Evolutionary conservation across 2,329 filamentous ascomycete species (phyloP).

Genomic region (Aspergillus viridinutans): DNA sequence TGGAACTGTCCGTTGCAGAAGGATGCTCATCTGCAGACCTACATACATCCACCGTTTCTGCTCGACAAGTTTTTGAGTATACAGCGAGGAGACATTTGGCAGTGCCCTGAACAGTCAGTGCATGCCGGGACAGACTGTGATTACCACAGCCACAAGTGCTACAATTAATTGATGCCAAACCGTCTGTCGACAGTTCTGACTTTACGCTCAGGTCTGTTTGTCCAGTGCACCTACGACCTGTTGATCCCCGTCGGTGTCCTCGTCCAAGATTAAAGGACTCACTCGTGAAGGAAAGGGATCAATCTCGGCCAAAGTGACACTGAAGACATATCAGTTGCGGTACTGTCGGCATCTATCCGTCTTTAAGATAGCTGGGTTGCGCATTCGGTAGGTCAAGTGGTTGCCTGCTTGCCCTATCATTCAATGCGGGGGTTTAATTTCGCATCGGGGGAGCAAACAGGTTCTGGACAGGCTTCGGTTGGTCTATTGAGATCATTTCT

Average conservation of each 20-base stretch:
- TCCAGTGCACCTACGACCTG: neutral
- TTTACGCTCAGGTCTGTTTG: neutral
- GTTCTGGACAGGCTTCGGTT: neutral
- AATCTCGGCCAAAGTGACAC: neutral
- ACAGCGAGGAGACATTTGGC: neutral
- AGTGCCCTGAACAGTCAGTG: neutral
- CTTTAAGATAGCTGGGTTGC: neutral
- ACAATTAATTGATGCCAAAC: neutral
- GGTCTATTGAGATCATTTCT: neutral
- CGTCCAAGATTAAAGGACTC: neutral
- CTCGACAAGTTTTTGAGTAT: no score
- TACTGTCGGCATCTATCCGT: neutral
- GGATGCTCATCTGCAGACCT: no score
- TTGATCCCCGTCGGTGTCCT: neutral
- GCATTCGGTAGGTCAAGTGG: no score
- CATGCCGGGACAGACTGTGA: neutral
- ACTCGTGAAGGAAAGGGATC: no score
- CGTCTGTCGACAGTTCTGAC: neutral
- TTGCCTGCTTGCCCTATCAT: neutral
- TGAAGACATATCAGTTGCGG: neutral
- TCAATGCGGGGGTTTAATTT: neutral
- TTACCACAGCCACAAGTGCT: neutral
- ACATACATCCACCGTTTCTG: no score
- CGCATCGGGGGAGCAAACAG: neutral
- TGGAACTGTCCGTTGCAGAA: no score